A percentile compares a stretch with the other conserved stretches of the same genome.
phyloP scores from a whole-genome alignment of 306 rosid species.

The Cicer chorassanicum region DNA sequence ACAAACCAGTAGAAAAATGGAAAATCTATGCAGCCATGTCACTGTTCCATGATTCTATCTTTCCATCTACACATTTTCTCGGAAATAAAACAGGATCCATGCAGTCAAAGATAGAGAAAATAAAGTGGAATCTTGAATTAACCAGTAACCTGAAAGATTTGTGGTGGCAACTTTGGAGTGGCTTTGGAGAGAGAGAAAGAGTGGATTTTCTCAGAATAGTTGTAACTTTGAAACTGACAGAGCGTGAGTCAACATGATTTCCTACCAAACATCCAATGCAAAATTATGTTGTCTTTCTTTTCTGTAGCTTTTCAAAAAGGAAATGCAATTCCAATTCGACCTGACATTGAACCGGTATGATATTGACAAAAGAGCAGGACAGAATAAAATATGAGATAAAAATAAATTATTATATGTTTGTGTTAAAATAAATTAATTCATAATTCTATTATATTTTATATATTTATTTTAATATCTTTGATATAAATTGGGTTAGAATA shows the following conservation, averaged over 20 bases:
- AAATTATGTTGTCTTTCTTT: slow-evolving; percentile 64
- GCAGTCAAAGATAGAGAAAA: slow-evolving; percentile 13
- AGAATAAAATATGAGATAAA: too few species aligned
- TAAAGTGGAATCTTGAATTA: slow-evolving; percentile 39
- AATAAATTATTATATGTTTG: too few species aligned
- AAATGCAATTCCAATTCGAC: slow-evolving; percentile 39
- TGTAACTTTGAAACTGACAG: slow-evolving; percentile 57
- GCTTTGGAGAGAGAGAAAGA: slow-evolving; percentile 47
- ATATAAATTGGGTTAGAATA: too few species aligned
- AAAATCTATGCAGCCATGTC: slow-evolving; percentile 10
- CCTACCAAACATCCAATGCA: slow-evolving; percentile 40
- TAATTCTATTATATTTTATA: too few species aligned
- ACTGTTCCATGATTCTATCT: slow-evolving; percentile 38
- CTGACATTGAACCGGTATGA: too few species aligned
- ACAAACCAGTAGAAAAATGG: slow-evolving; percentile 26
- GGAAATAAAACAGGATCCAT: slow-evolving; percentile 52
- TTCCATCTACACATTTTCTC: slow-evolving; percentile 41
- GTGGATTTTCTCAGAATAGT: slow-evolving; percentile 36
- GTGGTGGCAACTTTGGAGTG: slow-evolving; percentile 41
- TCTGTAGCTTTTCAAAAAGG: slow-evolving; percentile 62
- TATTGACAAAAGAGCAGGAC: too few species aligned
- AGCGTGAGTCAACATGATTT: slow-evolving; percentile 68
- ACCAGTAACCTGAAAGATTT: slow-evolving; percentile 41
- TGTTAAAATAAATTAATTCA: too few species aligned
- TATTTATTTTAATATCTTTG: too few species aligned